Evolutionary conservation across 2,329 filamentous ascomycete genomes (phyloP).

Genomic region (Hymenoscyphus salicellus): DNA sequence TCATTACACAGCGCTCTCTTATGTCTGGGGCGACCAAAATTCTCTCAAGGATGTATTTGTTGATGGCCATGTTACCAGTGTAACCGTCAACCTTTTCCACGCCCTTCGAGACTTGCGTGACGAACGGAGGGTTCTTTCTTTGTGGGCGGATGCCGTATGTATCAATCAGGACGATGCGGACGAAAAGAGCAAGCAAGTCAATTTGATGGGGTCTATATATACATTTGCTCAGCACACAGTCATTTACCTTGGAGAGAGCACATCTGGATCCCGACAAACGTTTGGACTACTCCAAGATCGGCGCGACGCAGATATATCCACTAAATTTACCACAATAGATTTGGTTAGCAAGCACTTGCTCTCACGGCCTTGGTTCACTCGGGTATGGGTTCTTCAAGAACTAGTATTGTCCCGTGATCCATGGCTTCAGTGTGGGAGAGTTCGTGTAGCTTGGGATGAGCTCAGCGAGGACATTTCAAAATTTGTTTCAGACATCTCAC

Average conservation of each 20-base stretch:
- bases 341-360: no score
- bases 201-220: background rate
- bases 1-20: background rate
- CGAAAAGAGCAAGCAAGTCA: background rate
- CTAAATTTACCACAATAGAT: no score
- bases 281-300: no score
- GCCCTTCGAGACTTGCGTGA: background rate
- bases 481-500: no score
- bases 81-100: background rate
- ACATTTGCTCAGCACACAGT: background rate
- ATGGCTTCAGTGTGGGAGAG: constrained; percentile 11
- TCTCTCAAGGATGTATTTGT: background rate
- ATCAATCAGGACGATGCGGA: no score
- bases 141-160: background rate
- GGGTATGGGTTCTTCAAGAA: constrained; percentile 15
- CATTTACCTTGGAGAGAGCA: background rate
- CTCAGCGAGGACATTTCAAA: no score
- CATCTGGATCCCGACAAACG: no score
- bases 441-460: no score
- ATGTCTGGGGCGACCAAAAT: constrained; percentile 3
- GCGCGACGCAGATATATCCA: no score
- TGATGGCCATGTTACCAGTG: background rate
- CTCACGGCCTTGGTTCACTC: constrained; percentile 3
- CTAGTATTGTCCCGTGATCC: constrained; percentile 10
- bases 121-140: background rate